phyloP scores from a whole-genome alignment of 2,329 filamentous ascomycete genomes.

The Epichloe baconii region DNA sequence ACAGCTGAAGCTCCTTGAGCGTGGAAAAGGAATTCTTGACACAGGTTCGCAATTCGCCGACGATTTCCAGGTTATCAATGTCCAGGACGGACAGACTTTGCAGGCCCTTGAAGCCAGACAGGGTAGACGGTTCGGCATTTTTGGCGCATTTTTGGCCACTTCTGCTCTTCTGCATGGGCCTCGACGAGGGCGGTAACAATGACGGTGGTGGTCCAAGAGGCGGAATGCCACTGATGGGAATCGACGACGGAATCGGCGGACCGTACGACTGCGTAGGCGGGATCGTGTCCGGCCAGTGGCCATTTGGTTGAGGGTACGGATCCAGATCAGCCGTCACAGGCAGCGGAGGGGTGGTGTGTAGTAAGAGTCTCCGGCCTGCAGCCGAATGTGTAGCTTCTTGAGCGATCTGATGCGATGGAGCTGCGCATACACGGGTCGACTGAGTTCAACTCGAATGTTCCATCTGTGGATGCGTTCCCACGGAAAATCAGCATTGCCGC shows the following conservation, averaged over 20 bases:
- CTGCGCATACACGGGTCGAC: slow-evolving; percentile 41
- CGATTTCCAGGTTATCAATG: slow-evolving; percentile 43
- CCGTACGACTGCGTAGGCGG: slow-evolving; percentile 11
- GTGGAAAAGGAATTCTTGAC: slow-evolving; percentile 41
- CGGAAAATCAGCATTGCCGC: slow-evolving; percentile 1
- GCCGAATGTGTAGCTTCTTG: slow-evolving; percentile 40
- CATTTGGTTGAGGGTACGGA: slow-evolving; percentile 21
- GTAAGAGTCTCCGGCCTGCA: slow-evolving; percentile 44
- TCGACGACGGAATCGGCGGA: slow-evolving; percentile 8
- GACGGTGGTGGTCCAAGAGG: slow-evolving; percentile 15
- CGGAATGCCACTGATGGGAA: slow-evolving; percentile 8
- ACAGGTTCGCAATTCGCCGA: slow-evolving; percentile 42
- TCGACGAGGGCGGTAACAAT: slow-evolving; percentile 22
- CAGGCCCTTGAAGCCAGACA: slow-evolving; percentile 44
- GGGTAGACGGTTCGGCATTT: slow-evolving; percentile 33
- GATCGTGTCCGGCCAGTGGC: slow-evolving; percentile 15
- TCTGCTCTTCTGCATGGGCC: slow-evolving; percentile 22
- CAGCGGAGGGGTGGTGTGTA: slow-evolving; percentile 37
- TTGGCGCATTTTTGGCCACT: slow-evolving; percentile 17
- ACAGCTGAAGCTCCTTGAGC: slow-evolving; percentile 41
- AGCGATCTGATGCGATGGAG: slow-evolving; percentile 41
- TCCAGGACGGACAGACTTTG: slow-evolving; percentile 42
- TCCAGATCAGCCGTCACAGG: slow-evolving; percentile 18
- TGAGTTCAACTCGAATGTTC: slow-evolving; percentile 52
- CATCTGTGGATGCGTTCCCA: slow-evolving; percentile 27